Conservation (phyloP, 805 yeast genomes). For the Ogataea degrootiae region DNA sequence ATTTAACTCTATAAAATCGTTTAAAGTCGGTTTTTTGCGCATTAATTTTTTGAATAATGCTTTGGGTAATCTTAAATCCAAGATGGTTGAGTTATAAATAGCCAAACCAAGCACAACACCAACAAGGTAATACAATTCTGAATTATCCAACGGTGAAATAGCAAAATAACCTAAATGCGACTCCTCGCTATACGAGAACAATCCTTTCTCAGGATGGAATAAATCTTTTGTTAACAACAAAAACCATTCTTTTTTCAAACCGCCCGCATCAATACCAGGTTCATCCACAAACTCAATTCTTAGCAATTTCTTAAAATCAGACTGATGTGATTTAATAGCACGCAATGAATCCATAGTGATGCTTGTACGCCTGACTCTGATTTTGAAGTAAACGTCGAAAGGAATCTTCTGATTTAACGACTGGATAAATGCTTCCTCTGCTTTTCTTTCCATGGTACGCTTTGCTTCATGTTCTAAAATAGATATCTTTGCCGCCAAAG, state of each 20-base stretch:
- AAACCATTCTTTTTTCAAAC: conserved; percentile 93
- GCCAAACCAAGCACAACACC: conserved; percentile 91
- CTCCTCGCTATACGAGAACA: conserved; percentile 63
- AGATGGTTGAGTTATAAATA: conserved; percentile 80
- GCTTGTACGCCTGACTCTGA: conserved; percentile 62
- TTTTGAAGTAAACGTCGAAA: conserved; percentile 62
- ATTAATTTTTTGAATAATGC: conserved; percentile 74
- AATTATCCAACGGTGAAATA: conserved; percentile 37
- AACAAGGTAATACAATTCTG: conserved; percentile 64
- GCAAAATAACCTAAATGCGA: conserved; percentile 77
- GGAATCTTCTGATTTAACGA: conserved; percentile 60
- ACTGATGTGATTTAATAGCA: conserved; percentile 48
- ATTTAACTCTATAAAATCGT: conserved; percentile 63
- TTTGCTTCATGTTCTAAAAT: conserved; percentile 80
- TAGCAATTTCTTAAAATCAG: conserved; percentile 67
- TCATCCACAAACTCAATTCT: conserved; percentile 79
- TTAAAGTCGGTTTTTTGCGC: conserved; percentile 46
- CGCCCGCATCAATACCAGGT: conserved; percentile 96
- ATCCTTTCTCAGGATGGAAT: conserved; percentile 62
- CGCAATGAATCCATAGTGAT: conserved; percentile 73
- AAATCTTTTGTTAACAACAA: conserved; percentile 63
- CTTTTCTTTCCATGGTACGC: conserved; percentile 76
- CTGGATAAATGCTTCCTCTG: conserved; percentile 82
- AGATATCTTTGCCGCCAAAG: conserved; percentile 77
- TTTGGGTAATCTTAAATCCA: conserved; percentile 73